Percentiles rank a stretch among this genome's conserved stretches.
Conservation (phyloP, 306 rosid species). For the Cicer chorassanicum region DNA sequence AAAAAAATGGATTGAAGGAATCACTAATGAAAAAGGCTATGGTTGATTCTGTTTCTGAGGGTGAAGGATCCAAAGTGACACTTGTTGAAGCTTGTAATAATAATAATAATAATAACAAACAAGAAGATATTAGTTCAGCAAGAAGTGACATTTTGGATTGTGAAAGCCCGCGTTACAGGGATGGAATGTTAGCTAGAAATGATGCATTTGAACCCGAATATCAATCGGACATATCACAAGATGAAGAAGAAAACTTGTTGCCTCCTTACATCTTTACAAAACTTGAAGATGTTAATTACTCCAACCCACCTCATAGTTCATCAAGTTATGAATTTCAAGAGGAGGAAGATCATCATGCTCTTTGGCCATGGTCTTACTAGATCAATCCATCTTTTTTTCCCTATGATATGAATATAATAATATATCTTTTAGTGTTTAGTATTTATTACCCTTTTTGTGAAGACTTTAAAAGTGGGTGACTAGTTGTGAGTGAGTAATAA, state of each 20-base stretch:
- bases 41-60: constrained; percentile 53
- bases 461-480: constrained; percentile 12
- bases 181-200: constrained; percentile 57
- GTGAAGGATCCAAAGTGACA: constrained; percentile 64
- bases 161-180: constrained; percentile 69
- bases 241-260: constrained; percentile 74
- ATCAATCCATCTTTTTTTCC: neutral
- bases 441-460: constrained; percentile 42
- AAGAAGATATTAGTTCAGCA: constrained; percentile 64
- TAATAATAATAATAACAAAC: constrained; percentile 45
- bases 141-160: constrained; percentile 78
- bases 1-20: constrained; percentile 51
- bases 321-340: constrained; percentile 68
- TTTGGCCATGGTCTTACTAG: constrained; percentile 80
- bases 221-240: constrained; percentile 79
- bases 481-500: neutral
- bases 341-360: constrained; percentile 73
- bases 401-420: neutral
- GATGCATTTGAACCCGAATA: constrained; percentile 64
- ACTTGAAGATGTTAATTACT: constrained; percentile 67
- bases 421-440: constrained; percentile 19
- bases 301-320: constrained; percentile 59
- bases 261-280: constrained; percentile 67
- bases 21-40: constrained; percentile 26
- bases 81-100: constrained; percentile 43